phyloP scores from a whole-genome alignment of 352 stramenopile genomes.

The Pythium graminicola region DNA sequence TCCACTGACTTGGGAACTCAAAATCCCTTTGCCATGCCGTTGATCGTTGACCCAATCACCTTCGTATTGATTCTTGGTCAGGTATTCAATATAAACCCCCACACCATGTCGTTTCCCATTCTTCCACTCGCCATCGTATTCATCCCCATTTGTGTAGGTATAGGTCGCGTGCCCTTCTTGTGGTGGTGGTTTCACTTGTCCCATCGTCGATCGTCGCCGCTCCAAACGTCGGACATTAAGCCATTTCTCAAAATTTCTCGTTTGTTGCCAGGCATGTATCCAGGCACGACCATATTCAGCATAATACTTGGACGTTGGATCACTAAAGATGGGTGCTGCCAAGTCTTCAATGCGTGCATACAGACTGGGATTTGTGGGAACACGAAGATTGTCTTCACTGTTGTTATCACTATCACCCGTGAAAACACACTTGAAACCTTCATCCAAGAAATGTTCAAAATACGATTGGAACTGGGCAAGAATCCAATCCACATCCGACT shows the following conservation, averaged over 20 bases:
- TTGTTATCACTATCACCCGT: background rate
- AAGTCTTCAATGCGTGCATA: constrained; percentile 49
- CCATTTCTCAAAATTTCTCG: constrained; percentile 56
- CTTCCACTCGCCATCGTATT: constrained; percentile 81
- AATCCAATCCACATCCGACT: constrained; percentile 54
- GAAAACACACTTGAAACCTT: constrained; percentile 30
- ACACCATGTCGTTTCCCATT: constrained; percentile 57
- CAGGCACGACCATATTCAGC: constrained; percentile 53
- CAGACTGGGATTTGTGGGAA: constrained; percentile 32
- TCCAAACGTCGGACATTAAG: constrained; percentile 28
- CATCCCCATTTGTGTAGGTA: constrained; percentile 68
- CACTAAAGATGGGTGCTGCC: constrained; percentile 35
- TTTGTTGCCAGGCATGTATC: constrained; percentile 59
- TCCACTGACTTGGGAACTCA: constrained; percentile 61
- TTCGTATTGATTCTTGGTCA: constrained; percentile 49
- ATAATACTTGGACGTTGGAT: constrained; percentile 38
- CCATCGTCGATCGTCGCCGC: constrained; percentile 24
- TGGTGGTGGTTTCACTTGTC: constrained; percentile 24
- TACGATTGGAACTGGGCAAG: constrained; percentile 52
- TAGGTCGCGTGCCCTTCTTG: constrained; percentile 41
- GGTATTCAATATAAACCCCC: constrained; percentile 59
- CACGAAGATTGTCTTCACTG: background rate
- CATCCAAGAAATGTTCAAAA: constrained; percentile 52
- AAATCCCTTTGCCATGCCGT: constrained; percentile 78
- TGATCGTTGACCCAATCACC: constrained; percentile 68